Base-by-base conservation (phyloP, 768 basidiomycete species). In the Flagelloscypha sp. region DNA sequence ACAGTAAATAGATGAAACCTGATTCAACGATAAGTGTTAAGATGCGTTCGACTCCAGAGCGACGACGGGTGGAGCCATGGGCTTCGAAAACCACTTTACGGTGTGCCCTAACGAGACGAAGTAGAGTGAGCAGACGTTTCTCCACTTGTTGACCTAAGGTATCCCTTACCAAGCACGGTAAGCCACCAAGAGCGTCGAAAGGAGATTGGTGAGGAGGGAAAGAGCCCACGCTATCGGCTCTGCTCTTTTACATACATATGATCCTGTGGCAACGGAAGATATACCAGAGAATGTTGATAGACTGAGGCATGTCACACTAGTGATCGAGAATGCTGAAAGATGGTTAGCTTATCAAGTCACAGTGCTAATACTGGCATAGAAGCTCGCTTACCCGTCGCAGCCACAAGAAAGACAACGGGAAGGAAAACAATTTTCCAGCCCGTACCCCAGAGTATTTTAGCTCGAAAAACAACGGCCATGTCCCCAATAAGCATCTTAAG, bases 1-100 rank as follows among this genome's bases (percentile, higher is more conserved):
- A 47, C n/a, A 44, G n/a, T 19, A 42, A 47, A 17, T 47, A 47
- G 17, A 44, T 33, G 23, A 43, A 42, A 7, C 46, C 46, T 7
- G 46, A 47, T 23, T 47, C 46, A 5, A 47, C 46, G 11, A 47
- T 34, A 10, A 47, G 5, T 10, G 37, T 30, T 10, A 47, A 36
- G 3, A 47, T 7, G 7, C 24, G 20, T 8, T 33, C 32, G 5
- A 19, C 32, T n/a, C n/a, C n/a, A n/a, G n/a, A n/a, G n/a, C 19
- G 7, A 8, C 8, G n/a, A n/a, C n/a, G n/a, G n/a, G n/a, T n/a
- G n/a, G n/a, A n/a, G n/a, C 32, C 20, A 33, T 33, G 7, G 24
- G 19, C 12, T 7, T 23, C n/a, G n/a, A n/a, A n/a, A n/a, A n/a
- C n/a, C n/a, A n/a, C n/a, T n/a, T n/a, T n/a, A n/a, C n/a, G n/a